Evolutionary conservation across 352 stramenopile species (phyloP), one percentile per base, ranked within the genome.

Genomic region (Pythium brachiatum): DNA sequence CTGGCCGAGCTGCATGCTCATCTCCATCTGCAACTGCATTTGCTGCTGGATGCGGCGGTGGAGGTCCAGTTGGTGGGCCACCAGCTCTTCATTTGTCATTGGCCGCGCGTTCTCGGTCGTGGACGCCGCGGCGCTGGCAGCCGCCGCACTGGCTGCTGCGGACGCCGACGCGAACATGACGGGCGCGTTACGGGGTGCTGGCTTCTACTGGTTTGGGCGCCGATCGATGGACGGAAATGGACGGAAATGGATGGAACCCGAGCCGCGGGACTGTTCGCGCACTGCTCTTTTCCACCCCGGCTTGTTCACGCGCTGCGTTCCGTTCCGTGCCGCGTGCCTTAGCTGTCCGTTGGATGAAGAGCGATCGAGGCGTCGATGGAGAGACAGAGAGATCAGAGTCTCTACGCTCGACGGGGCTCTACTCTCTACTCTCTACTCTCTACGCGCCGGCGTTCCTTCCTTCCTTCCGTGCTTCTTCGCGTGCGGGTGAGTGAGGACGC

Each of bases 1-100:
- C 60, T 75, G 66, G 16, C 77, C 74, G 53, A 94, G 70, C 64
- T 92, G 80, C 62, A 87, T 62, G 60, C 77, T 92, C 80, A 94
- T 91, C 71, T 94, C 84, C 76, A 89, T 89, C 62, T 94, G 84
- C 31, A 92, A 61, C 68, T 92, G 80, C 82, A 94, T 94, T 64
- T 94, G 84, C 62, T 92, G 78, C 74, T 94, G 84, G 47, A 94
- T 94, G 60, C 88, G 83, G 63, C 87, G 83, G 74, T 94, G 84
- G 69, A 94, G 53, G 53, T 90, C 73, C 58, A 94, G 72, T 70
- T 94, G 84, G 56, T 90, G 84, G 62, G 82, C 79, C 12, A 94
- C 72, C 43, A 92, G 59, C 74, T 94, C 81, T 67, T 90, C 81
- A 62, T 89, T 80, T 44, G 72, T 91, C 81, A 93, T 89, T 60